A percentile compares a stretch with the other conserved stretches of the same genome.
Evolutionary conservation across 345 rosid species (phyloP).

Genomic region (Salix viminalis): DNA sequence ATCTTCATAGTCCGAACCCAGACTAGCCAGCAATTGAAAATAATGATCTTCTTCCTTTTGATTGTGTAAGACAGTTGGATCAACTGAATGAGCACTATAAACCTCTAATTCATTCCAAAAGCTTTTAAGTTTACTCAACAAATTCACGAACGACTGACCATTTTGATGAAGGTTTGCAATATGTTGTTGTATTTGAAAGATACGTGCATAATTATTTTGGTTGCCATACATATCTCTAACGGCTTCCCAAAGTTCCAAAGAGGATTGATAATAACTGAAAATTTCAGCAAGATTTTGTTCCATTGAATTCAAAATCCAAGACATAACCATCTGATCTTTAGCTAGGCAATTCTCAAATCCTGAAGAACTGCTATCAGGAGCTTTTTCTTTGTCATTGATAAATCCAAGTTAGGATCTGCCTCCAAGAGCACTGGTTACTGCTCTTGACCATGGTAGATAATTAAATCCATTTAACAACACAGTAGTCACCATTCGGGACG

Average conservation of each 20-base stretch:
- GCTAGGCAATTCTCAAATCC: not conserved
- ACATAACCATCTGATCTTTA: not conserved
- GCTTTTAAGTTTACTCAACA: not conserved
- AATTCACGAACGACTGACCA: not conserved
- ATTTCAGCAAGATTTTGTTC: not conserved
- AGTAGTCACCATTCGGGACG: too few relatives aligned
- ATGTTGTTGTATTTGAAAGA: not conserved
- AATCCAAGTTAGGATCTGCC: not conserved
- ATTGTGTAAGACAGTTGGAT: not conserved
- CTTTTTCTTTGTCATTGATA: not conserved
- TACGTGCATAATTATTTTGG: not conserved
- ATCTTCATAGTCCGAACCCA: not conserved
- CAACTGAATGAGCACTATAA: not conserved
- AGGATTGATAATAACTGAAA: not conserved
- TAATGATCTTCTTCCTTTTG: not conserved
- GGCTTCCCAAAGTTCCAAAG: not conserved
- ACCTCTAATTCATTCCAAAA: conserved; percentile 2
- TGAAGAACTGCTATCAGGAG: not conserved
- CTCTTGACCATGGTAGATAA: too few relatives aligned
- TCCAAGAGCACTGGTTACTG: not conserved
- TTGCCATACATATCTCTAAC: not conserved
- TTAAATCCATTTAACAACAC: too few relatives aligned
- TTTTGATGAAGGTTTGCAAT: not conserved
- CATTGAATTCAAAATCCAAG: not conserved
- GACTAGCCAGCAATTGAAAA: not conserved